Base-by-base conservation (phyloP, 179 eudicot genomes). In the Silene vulgaris region DNA sequence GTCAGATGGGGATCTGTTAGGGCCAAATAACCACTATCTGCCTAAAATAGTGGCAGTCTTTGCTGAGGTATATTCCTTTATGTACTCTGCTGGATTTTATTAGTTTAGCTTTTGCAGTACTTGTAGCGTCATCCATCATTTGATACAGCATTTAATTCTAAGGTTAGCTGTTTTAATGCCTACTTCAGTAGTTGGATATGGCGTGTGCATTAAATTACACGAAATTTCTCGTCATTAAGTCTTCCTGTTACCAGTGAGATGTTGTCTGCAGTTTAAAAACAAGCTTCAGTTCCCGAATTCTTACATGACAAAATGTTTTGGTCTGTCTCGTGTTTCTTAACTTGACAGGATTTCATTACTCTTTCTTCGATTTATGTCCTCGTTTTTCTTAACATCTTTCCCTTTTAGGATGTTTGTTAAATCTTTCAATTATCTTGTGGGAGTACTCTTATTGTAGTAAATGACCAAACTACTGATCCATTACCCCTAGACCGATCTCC, bases 1-100 rank as follows among this genome's bases (percentile, higher is more conserved):
- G 81, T 79, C 84, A 12, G 86, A 81, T 62, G 52, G 79, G 69
- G 86, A 81, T 73, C 61, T 83, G 40, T 72, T 85, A 14, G 88
- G 85, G 63, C 80, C 81, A 11, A 79, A 79, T 57, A 74, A 83
- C 77, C 86, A 83, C 62, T 74, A 83, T 75, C 76, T 85, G 40
- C 78, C 84, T 8, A 79, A 77, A 79, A 77, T 85, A 37, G 74
- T 85, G 6, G 66, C 70, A 26, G 84, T 85, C 9, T 83, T 85
- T 75, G 86, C 86, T 28, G 88, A 85, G 86, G 88, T 85, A 80
- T 40, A 56, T 63, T 8, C 0, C 11, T 50, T 69, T 16, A 1
- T 17, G 8, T 40, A 32, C 21, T 65, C 43, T 75, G 40, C 30
- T 28, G 26, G 13, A 8, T 19, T 13, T 9, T 14, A 26, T 21